These are phyloP conservation scores for Boletus subparvulus DNA, from an alignment of 768 basidiomycete genomes.

Conservation along the genomic window DNA sequence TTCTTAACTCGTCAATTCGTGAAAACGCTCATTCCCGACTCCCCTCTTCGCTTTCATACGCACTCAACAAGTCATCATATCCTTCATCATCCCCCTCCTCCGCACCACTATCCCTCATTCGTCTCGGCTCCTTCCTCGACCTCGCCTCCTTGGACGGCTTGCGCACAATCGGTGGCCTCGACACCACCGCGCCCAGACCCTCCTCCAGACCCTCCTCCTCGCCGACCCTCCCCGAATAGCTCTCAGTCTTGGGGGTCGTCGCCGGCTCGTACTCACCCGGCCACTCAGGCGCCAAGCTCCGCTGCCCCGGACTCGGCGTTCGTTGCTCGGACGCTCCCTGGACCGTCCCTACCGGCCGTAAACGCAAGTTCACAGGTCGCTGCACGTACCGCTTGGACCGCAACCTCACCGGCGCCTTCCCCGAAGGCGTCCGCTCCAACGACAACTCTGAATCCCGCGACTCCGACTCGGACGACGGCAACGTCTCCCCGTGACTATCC, in stretches of 20 bases:
- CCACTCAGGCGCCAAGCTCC: slow-evolving; percentile 53
- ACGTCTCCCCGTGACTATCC: neutral
- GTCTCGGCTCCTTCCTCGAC: slow-evolving; percentile 44
- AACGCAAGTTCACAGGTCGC: slow-evolving; percentile 49
- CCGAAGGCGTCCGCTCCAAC: slow-evolving; percentile 31
- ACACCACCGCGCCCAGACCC: slow-evolving; percentile 9
- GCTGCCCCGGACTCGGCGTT: slow-evolving; percentile 45
- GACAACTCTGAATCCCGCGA: slow-evolving; percentile 45
- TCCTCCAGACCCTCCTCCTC: neutral
- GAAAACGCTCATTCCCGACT: slow-evolving; percentile 25
- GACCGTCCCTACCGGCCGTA: slow-evolving; percentile 27
- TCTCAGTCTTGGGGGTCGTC: slow-evolving; percentile 56
- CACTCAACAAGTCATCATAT: slow-evolving; percentile 75
- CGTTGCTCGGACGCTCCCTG: slow-evolving; percentile 29
- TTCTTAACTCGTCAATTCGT: neutral
- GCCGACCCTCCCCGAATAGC: slow-evolving; percentile 39
- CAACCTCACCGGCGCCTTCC: slow-evolving; percentile 41
- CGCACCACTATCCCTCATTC: slow-evolving; percentile 58
- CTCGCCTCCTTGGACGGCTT: slow-evolving; percentile 35
- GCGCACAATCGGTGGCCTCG: slow-evolving; percentile 27
- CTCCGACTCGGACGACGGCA: slow-evolving; percentile 4
- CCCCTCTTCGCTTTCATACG: slow-evolving; percentile 77
- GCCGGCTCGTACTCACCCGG: slow-evolving; percentile 49
- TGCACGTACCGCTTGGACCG: slow-evolving; percentile 52
- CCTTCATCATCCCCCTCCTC: slow-evolving; percentile 77